Conservation (phyloP, 768 basidiomycete species). For the Hygrocybe punicea region DNA sequence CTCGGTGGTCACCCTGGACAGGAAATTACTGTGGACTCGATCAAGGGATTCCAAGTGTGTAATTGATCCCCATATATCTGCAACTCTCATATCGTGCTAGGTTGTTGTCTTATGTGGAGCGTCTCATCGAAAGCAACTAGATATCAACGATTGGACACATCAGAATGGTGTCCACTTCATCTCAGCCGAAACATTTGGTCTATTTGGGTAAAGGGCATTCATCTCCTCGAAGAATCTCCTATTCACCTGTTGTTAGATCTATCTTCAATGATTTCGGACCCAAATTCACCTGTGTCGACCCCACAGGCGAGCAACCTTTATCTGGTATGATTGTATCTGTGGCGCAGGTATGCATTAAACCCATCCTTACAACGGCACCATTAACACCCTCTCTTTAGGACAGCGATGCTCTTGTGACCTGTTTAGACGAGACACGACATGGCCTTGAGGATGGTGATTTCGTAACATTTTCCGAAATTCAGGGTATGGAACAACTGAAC, state of each 20-base stretch:
- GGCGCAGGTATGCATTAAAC: constrained; percentile 55
- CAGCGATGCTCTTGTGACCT: constrained; percentile 89
- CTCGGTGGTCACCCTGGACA: constrained; percentile 77
- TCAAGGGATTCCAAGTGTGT: constrained; percentile 84
- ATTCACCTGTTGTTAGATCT: constrained; percentile 48
- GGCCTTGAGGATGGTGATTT: constrained; percentile 98
- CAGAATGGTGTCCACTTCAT: constrained; percentile 87
- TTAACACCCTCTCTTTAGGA: constrained; percentile 44
- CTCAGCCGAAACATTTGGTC: constrained; percentile 83
- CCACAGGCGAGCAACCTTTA: constrained; percentile 95
- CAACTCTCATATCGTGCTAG: constrained; percentile 37
- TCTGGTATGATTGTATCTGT: constrained; percentile 95
- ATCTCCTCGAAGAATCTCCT: neutral
- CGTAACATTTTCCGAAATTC: constrained; percentile 93
- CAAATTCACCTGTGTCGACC: constrained; percentile 93
- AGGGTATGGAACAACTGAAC: constrained; percentile 91
- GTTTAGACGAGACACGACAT: constrained; percentile 94
- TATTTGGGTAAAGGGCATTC: constrained; percentile 75
- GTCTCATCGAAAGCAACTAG: constrained; percentile 76
- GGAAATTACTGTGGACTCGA: constrained; percentile 72
- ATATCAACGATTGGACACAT: constrained; percentile 96
- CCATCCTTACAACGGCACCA: neutral
- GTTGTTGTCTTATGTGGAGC: constrained; percentile 86
- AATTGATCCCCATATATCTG: neutral
- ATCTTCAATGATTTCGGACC: constrained; percentile 96